Conservation (phyloP, 352 stramenopile genomes). For the Globisporangium okanoganense region DNA sequence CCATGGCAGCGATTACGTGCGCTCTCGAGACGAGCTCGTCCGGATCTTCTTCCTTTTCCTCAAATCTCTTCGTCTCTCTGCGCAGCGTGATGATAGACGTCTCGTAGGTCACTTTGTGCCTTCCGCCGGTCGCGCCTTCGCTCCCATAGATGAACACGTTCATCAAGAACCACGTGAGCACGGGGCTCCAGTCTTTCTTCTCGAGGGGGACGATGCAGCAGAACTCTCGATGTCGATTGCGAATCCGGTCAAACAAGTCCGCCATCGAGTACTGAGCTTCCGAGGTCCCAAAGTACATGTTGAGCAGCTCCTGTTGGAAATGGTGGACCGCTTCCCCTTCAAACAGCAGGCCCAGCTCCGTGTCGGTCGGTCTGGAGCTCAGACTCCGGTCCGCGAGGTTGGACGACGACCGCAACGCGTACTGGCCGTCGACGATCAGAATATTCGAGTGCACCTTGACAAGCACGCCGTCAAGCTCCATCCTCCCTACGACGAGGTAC, state of each 20-base stretch:
- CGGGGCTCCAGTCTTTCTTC: slow-evolving; percentile 57
- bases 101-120: slow-evolving; percentile 61
- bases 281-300: slow-evolving; percentile 57
- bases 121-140: slow-evolving; percentile 66
- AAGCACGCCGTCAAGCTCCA: slow-evolving; percentile 43
- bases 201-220: slow-evolving; percentile 52
- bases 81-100: slow-evolving; percentile 29
- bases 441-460: slow-evolving; percentile 84
- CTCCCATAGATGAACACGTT: slow-evolving; percentile 75
- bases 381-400: slow-evolving; percentile 76
- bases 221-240: background rate
- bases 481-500: slow-evolving; percentile 45
- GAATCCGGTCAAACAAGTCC: slow-evolving; percentile 22
- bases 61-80: background rate
- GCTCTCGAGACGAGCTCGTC: background rate
- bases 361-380: slow-evolving; percentile 64
- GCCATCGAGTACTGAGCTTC: slow-evolving; percentile 28
- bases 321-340: slow-evolving; percentile 30
- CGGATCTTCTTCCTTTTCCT: background rate
- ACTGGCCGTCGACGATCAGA: slow-evolving; percentile 66
- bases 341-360: slow-evolving; percentile 65
- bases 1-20: slow-evolving; percentile 3
- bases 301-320: slow-evolving; percentile 62
- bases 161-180: slow-evolving; percentile 81
- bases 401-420: slow-evolving; percentile 66